Evolutionary conservation across 805 yeast species (phyloP).

Genomic region (Yamadazyma tumulicola): DNA sequence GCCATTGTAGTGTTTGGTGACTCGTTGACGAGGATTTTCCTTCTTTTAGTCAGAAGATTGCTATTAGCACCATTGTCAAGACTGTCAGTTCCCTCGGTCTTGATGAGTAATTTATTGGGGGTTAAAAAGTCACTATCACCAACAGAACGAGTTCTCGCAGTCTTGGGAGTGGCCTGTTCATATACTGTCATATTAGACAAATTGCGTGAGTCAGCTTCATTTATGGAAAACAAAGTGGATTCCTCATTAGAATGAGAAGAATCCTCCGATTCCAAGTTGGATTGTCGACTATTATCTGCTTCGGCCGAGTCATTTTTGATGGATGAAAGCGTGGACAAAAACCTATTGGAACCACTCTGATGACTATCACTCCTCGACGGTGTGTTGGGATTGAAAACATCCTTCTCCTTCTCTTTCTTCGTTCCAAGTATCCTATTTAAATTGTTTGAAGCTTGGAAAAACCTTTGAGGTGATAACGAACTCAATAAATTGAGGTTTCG

Average conservation of each 20-base stretch:
- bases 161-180: constrained; percentile 2
- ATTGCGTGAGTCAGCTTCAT: constrained; percentile 4
- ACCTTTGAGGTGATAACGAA: constrained; percentile 33
- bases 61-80: neutral
- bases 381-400: constrained; percentile 10
- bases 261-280: neutral
- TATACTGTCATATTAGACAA: constrained; percentile 7
- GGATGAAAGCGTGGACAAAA: neutral
- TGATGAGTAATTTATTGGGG: constrained; percentile 24
- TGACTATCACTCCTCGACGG: constrained; percentile 14
- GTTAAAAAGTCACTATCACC: constrained; percentile 23
- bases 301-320: constrained; percentile 1
- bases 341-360: neutral
- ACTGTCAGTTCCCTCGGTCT: neutral
- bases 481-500: constrained; percentile 18
- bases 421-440: constrained; percentile 13
- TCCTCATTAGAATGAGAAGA: constrained; percentile 3
- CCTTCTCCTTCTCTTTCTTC: constrained; percentile 5
- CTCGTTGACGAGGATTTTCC: constrained; percentile 15
- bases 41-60: constrained; percentile 8
- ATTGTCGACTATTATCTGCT: neutral
- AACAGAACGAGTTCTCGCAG: constrained; percentile 1
- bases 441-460: constrained; percentile 23
- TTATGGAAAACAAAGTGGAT: constrained; percentile 4
- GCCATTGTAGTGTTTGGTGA: constrained; percentile 38